phyloP scores from a whole-genome alignment of 371 early-diverging fungal species.

The Dinochytrium kinnereticum region DNA sequence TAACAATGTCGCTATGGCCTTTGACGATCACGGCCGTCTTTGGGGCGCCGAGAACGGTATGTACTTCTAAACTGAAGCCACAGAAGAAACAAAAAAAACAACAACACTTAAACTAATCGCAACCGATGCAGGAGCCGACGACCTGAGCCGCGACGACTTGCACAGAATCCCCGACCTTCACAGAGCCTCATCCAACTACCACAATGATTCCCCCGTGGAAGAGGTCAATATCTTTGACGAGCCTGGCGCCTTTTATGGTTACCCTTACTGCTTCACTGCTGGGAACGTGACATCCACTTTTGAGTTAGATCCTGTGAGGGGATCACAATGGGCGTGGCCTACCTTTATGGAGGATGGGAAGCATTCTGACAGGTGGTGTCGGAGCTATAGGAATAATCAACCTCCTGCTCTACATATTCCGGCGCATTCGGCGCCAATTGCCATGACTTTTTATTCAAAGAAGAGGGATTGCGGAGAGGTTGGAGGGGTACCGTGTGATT shows the following conservation, averaged over 20 bases:
- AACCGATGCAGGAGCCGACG: conserved; percentile 3
- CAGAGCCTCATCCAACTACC: conserved; percentile 19
- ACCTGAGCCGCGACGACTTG: conserved; percentile 5
- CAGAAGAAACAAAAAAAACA: too few species aligned
- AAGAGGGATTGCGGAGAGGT: background rate
- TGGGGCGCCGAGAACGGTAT: conserved; percentile 49
- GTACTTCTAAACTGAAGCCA: background rate
- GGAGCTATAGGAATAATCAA: conserved; percentile 30
- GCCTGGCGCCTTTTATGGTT: conserved; percentile 41
- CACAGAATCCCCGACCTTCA: background rate
- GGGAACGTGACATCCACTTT: conserved; percentile 33
- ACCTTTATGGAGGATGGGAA: conserved; percentile 31
- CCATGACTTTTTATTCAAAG: conserved; percentile 28
- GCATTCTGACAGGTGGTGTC: conserved; percentile 45
- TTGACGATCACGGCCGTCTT: conserved; percentile 31
- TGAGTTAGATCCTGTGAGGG: conserved; percentile 24
- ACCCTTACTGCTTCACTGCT: conserved; percentile 46
- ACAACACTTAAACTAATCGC: background rate
- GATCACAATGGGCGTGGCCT: conserved; percentile 41
- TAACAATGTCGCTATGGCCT: conserved; percentile 39
- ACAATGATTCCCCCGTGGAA: conserved; percentile 43
- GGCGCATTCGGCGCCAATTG: conserved; percentile 44
- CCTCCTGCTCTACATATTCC: conserved; percentile 36
- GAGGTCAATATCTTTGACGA: conserved; percentile 41
- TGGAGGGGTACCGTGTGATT: conserved; percentile 24